phyloP scores from a whole-genome alignment of 306 rosid species.

The Dryas octopetala region DNA sequence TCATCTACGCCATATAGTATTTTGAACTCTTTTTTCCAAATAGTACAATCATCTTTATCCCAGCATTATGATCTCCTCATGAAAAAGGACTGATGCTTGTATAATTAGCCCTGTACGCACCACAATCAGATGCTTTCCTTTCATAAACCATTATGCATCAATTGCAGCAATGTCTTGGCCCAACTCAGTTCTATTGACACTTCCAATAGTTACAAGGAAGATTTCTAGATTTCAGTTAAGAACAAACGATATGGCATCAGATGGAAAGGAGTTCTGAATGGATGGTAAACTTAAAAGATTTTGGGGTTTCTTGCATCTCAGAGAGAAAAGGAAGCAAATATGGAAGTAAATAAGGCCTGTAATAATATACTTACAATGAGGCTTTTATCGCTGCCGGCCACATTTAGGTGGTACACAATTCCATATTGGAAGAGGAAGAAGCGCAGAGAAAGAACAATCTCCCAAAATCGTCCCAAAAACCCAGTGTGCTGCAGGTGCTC shows the following conservation, averaged over 20 bases:
- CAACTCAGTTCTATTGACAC: not conserved
- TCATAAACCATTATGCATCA: not conserved
- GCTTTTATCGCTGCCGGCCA: slow-evolving; percentile 67
- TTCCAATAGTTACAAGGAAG: not conserved
- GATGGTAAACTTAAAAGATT: slow-evolving; percentile 5
- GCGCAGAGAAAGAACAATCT: slow-evolving; percentile 65
- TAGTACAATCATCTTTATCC: not conserved
- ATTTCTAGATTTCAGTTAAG: not conserved
- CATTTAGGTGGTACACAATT: slow-evolving; percentile 79
- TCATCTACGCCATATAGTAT: not conserved
- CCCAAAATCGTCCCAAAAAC: slow-evolving; percentile 63
- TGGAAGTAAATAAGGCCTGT: slow-evolving; percentile 13
- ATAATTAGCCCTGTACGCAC: slow-evolving; percentile 3
- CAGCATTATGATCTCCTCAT: not conserved
- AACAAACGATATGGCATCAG: not conserved
- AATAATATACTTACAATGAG: slow-evolving; percentile 56
- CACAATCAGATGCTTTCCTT: not conserved
- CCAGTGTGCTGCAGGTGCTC: slow-evolving; percentile 88
- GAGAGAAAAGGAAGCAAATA: slow-evolving; percentile 19
- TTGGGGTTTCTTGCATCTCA: slow-evolving; percentile 19
- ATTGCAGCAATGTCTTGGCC: not conserved
- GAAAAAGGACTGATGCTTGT: not conserved
- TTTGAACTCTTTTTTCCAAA: not conserved
- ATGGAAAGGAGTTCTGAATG: slow-evolving; percentile 1
- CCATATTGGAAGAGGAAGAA: slow-evolving; percentile 91